These are phyloP conservation scores for Aspergillus nomiae DNA, from an alignment of 2,329 filamentous ascomycete species.

Conservation along the genomic window DNA sequence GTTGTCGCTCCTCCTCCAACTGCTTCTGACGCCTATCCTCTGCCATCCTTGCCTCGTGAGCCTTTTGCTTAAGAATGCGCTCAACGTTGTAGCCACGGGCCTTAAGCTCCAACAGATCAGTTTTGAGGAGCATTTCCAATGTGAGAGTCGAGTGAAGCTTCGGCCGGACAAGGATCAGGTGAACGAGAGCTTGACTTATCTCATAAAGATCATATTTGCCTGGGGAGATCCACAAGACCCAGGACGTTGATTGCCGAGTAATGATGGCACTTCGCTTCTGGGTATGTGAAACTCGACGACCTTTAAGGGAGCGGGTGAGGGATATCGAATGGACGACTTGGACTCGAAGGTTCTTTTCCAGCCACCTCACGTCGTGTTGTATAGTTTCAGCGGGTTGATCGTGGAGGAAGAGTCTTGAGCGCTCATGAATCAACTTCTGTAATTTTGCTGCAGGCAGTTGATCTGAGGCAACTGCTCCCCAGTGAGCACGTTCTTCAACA, in stretches of 20 bases:
- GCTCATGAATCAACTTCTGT: slow-evolving; percentile 80
- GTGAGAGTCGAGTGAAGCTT: slow-evolving; percentile 88
- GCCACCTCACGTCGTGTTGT: slow-evolving; percentile 84
- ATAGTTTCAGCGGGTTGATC: slow-evolving; percentile 78
- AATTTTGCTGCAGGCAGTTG: slow-evolving; percentile 70
- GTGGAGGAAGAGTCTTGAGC: slow-evolving; percentile 86
- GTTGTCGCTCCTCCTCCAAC: slow-evolving; percentile 70
- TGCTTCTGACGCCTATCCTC: slow-evolving; percentile 77
- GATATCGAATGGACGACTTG: slow-evolving; percentile 76
- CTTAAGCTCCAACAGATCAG: slow-evolving; percentile 78
- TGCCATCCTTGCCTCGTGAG: slow-evolving; percentile 81
- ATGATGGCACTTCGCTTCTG: slow-evolving; percentile 77
- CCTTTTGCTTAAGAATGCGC: slow-evolving; percentile 84
- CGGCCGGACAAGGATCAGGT: slow-evolving; percentile 75
- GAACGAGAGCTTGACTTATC: slow-evolving; percentile 83
- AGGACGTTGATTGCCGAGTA: slow-evolving; percentile 58
- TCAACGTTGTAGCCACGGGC: slow-evolving; percentile 95
- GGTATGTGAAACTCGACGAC: slow-evolving; percentile 67
- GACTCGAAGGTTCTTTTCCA: slow-evolving; percentile 81
- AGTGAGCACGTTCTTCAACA: slow-evolving; percentile 74
- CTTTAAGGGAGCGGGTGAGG: slow-evolving; percentile 73
- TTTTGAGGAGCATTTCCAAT: slow-evolving; percentile 85
- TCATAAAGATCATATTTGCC: slow-evolving; percentile 82
- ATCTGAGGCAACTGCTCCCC: slow-evolving; percentile 67
- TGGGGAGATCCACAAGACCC: slow-evolving; percentile 74